phyloP scores from a whole-genome alignment of 2,329 filamentous ascomycete species.

The Talaromyces sp. region DNA sequence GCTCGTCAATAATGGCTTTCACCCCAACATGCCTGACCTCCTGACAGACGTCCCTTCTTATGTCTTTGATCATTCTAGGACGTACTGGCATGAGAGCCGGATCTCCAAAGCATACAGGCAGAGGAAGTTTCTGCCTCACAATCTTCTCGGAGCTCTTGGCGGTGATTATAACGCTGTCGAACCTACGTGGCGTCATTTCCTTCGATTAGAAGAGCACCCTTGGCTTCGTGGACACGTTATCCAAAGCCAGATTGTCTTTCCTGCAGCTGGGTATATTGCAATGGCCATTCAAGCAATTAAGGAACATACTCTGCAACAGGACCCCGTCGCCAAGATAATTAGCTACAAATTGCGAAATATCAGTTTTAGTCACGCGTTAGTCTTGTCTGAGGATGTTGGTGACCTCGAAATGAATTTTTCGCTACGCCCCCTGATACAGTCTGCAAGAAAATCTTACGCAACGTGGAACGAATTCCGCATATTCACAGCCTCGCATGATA shows the following conservation, averaged over 20 bases:
- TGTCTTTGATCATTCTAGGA: no score
- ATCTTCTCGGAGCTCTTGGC: constrained; percentile 7
- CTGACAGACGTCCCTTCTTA: no score
- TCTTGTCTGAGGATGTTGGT: no score
- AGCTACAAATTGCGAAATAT: constrained; percentile 20
- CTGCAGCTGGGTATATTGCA: constrained; percentile 31
- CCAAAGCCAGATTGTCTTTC: constrained; percentile 33
- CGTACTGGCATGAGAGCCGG: constrained; percentile 15
- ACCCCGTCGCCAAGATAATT: constrained; percentile 20
- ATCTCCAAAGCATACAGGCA: constrained; percentile 20
- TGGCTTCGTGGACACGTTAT: constrained; percentile 37
- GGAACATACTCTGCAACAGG: constrained; percentile 19
- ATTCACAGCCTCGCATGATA: no score
- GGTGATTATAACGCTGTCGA: no score
- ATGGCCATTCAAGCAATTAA: constrained; percentile 29
- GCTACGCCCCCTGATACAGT: no score
- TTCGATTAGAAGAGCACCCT: constrained; percentile 30
- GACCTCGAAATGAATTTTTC: no score
- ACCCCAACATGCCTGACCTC: no score
- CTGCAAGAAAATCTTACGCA: no score
- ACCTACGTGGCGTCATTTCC: constrained; percentile 30
- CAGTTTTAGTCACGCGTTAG: constrained; percentile 16
- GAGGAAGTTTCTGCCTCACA: constrained; percentile 4
- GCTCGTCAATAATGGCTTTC: no score
- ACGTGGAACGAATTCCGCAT: neutral